A percentile compares a stretch with the other conserved stretches of the same genome.
Evolutionary conservation across 352 stramenopile species (phyloP).

Genomic region (Phytophthora meadii): DNA sequence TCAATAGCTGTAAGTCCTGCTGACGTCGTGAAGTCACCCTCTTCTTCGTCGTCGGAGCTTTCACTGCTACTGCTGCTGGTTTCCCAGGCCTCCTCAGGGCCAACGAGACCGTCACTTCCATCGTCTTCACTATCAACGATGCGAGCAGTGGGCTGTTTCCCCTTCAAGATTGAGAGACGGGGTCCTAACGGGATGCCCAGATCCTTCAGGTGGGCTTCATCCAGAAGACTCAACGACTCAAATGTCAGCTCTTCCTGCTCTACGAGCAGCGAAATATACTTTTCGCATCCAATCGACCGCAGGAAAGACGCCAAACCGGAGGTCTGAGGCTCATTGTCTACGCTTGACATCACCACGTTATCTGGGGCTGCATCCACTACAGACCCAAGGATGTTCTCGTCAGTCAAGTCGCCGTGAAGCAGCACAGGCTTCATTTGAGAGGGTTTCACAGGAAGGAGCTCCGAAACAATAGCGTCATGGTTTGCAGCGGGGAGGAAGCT

Average conservation of each 20-base stretch:
- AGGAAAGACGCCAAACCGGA: constrained; percentile 45
- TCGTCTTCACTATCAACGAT: constrained; percentile 42
- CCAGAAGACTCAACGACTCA: constrained; percentile 47
- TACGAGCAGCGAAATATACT: constrained; percentile 61
- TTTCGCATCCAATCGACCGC: constrained; percentile 51
- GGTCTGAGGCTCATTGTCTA: constrained; percentile 11
- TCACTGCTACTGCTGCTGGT: constrained; percentile 61
- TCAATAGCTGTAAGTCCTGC: constrained; percentile 33
- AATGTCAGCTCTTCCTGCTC: constrained; percentile 69
- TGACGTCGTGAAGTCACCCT: constrained; percentile 30
- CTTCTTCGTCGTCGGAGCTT: constrained; percentile 58
- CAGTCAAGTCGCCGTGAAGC: constrained; percentile 85
- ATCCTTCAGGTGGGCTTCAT: constrained; percentile 62
- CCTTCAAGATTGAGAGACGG: constrained; percentile 61
- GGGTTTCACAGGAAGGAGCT: constrained; percentile 49
- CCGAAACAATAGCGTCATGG: constrained; percentile 33
- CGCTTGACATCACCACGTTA: constrained; percentile 12
- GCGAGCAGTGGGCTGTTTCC: constrained; percentile 13
- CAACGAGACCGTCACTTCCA: constrained; percentile 13
- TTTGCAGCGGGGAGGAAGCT: constrained; percentile 55
- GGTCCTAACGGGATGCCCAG: constrained; percentile 68
- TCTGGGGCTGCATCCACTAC: constrained; percentile 13
- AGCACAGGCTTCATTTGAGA: constrained; percentile 53
- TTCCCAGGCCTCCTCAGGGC: constrained; percentile 60
- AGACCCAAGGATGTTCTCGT: constrained; percentile 83